phyloP scores from a whole-genome alignment of 2,329 filamentous ascomycete genomes.

The Pseudogymnoascus sp. region DNA sequence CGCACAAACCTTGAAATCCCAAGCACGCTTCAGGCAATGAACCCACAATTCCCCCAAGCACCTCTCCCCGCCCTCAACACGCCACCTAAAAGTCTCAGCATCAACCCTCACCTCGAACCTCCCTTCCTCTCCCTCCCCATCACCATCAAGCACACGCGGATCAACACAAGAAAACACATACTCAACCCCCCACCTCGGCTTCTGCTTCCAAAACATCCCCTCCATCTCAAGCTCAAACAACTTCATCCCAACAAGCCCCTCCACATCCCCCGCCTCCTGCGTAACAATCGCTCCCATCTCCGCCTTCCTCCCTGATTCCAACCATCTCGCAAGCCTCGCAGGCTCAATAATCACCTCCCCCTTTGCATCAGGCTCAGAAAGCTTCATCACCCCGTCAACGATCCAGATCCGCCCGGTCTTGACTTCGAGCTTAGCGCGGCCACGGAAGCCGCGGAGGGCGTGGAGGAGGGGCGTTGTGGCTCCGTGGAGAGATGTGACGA shows the following conservation, averaged over 20 bases:
- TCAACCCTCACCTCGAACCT: slow-evolving; percentile 24
- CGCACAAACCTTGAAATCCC: slow-evolving; percentile 24
- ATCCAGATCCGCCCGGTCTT: not conserved
- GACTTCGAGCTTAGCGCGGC: not conserved
- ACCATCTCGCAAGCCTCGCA: not conserved
- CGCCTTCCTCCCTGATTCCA: not conserved
- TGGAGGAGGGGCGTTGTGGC: not conserved
- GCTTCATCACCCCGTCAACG: not conserved
- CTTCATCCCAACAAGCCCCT: slow-evolving; percentile 20
- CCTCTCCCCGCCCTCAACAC: slow-evolving; percentile 13
- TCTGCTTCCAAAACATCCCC: slow-evolving; percentile 20
- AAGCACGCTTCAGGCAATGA: slow-evolving; percentile 25
- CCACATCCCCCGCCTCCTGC: slow-evolving; percentile 19
- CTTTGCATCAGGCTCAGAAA: not conserved
- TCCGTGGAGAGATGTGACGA: not conserved
- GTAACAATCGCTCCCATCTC: slow-evolving; percentile 18
- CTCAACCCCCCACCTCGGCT: slow-evolving; percentile 17
- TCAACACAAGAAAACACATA: slow-evolving; percentile 25
- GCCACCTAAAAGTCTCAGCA: slow-evolving; percentile 21
- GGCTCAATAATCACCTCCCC: not conserved
- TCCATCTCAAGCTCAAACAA: slow-evolving; percentile 12
- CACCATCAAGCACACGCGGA: not conserved
- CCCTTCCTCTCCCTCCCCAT: not conserved
- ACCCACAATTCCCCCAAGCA: slow-evolving; percentile 21
- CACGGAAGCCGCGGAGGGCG: not conserved